Evolutionary conservation across 139 green algal species (phyloP), one percentile per base, ranked within the genome.

Genomic region (Coccomyxa sp.): DNA sequence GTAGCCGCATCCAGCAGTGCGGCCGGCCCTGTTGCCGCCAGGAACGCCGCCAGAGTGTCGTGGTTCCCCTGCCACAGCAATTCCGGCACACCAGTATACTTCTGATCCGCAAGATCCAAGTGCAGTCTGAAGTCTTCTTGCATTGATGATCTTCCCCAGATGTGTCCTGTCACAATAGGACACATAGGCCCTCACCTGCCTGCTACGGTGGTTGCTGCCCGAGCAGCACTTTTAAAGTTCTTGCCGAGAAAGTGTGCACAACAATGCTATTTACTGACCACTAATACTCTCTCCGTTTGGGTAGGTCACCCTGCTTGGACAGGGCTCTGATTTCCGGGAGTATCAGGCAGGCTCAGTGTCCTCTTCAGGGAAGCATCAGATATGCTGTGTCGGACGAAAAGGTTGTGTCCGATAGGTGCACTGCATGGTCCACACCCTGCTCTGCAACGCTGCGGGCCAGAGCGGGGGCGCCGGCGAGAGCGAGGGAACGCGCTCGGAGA

Each of bases 21-120:
- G 30, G 84, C 77, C 4, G 84, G 80, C 38, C 63, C 76, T 79
- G 91, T 90, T 58, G 89, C 89, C 32, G 86, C 84, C 76, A 92
- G 76, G 84, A 89, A 92, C 27, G 77, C 82, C 32, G 84, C 89
- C 18, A 88, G 74, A 38, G 86, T 81, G 78, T 92, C 89, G 51
- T 92, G 89, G 31, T 88, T 81, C 51, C 79, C 30, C 77, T 77
- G 31, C 81, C 67, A 79, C 77, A 92, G 79, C 28, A 60, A 80
- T 79, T 86, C 51, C 28, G 30, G 32, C 30, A 90, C 38, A 57
- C 76, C 28, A 67, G 13, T 13, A 30, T 25, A 18, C 63, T 27
- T 16, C 16, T 18, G 16, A 18, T 16, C 63, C 16, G 31, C 31
- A 25, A 25, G 76, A 59, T 30, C n/a, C n/a, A n/a, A n/a, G n/a